A percentile compares a stretch with the other conserved stretches of the same genome.
Conservation (phyloP, 768 basidiomycete genomes). For the Hemileccinum impolitum region DNA sequence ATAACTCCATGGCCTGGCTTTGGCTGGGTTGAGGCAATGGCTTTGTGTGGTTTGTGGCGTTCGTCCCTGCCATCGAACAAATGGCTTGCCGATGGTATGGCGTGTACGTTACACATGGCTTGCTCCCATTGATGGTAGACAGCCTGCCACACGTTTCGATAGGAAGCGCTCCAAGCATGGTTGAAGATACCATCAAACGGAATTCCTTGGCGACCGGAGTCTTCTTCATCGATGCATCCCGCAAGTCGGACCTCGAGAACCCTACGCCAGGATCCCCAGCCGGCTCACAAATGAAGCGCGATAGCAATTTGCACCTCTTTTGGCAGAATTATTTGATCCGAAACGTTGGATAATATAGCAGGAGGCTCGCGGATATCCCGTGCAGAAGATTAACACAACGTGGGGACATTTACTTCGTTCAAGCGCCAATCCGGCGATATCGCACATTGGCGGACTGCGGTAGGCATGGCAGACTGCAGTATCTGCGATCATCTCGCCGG, state of each 20-base stretch:
- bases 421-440: not conserved
- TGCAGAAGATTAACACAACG: not conserved
- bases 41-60: not conserved
- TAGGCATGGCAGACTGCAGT: not conserved
- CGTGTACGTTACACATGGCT: not conserved
- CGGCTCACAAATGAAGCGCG: not conserved
- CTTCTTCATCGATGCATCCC: not conserved
- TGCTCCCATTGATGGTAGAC: not conserved
- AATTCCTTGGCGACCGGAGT: not conserved
- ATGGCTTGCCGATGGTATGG: not conserved
- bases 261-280: not conserved
- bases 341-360: too few species aligned
- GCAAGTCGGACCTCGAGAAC: not conserved
- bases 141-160: constrained; percentile 2
- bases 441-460: not conserved
- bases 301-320: not conserved
- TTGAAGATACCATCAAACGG: not conserved
- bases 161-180: not conserved
- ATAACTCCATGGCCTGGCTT: not conserved
- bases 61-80: not conserved
- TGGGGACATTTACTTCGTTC: not conserved
- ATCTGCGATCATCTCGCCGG: not conserved
- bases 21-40: not conserved
- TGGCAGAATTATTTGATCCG: not conserved
- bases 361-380: not conserved